Percentiles rank a stretch among this genome's conserved stretches.
Evolutionary conservation across 202 grass and related monocot species (phyloP).

Genomic region (Zoysia matrella): DNA sequence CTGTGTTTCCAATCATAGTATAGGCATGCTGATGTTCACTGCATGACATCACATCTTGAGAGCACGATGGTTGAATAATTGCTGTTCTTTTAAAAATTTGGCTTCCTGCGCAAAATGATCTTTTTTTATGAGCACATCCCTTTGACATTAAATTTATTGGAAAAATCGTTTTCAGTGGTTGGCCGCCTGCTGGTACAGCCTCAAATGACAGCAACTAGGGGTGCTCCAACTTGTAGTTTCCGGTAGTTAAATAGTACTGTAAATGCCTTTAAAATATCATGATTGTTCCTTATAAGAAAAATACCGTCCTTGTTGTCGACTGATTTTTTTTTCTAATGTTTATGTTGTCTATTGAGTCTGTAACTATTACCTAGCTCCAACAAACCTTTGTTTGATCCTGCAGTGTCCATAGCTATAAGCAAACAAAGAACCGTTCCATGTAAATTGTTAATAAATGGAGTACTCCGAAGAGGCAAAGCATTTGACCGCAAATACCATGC

Average conservation of each 20-base stretch:
- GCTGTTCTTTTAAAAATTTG: background rate
- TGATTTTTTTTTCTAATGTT: background rate
- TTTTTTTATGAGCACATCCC: conserved; percentile 33
- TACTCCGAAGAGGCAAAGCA: background rate
- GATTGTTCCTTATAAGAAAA: too few species aligned
- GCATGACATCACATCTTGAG: conserved; percentile 51
- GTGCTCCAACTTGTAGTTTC: conserved; percentile 19
- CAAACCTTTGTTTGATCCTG: background rate
- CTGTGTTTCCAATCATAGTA: background rate
- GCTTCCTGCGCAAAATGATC: background rate
- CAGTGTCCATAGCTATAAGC: background rate
- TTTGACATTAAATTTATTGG: conserved; percentile 27
- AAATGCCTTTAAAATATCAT: conserved; percentile 13
- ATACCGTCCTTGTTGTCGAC: background rate
- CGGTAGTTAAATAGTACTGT: conserved; percentile 8
- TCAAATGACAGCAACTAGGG: conserved; percentile 49
- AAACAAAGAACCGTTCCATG: background rate
- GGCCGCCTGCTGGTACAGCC: conserved; percentile 41
- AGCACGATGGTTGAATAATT: conserved; percentile 46
- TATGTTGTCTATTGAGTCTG: conserved; percentile 16
- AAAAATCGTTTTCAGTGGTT: conserved; percentile 33
- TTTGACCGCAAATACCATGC: background rate
- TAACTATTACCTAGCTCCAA: background rate
- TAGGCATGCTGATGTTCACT: conserved; percentile 41
- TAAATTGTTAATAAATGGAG: background rate